Conservation (phyloP, 345 rosid species). For the Bruguiera parviflora region DNA sequence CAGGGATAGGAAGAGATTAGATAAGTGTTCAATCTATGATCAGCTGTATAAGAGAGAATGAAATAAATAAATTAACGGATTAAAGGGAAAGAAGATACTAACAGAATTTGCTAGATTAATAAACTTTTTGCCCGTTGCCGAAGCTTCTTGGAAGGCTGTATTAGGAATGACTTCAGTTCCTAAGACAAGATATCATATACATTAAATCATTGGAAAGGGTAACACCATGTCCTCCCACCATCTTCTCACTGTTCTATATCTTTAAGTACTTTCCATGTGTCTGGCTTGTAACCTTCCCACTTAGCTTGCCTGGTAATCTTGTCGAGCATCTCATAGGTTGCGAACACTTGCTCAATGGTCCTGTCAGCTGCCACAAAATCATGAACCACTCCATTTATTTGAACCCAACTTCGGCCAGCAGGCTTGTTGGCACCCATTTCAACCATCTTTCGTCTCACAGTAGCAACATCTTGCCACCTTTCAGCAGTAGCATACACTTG, state of each 20-base stretch:
- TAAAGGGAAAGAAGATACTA: no score
- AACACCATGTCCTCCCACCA: no score
- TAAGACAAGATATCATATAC: no score
- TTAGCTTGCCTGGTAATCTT: constrained; percentile 26
- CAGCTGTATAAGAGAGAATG: no score
- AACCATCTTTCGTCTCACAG: constrained; percentile 30
- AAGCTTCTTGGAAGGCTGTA: no score
- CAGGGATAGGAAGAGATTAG: no score
- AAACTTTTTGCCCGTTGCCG: no score
- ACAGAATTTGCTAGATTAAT: no score
- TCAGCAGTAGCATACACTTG: constrained; percentile 36
- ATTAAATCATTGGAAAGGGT: no score
- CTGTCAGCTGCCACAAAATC: constrained; percentile 25
- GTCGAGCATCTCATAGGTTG: constrained; percentile 30
- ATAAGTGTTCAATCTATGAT: no score
- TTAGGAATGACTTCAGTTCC: no score
- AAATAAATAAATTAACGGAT: no score
- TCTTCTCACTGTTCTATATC: background rate
- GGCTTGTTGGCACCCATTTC: constrained; percentile 33
- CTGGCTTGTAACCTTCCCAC: constrained; percentile 18
- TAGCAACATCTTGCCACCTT: constrained; percentile 45
- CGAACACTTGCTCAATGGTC: constrained; percentile 18
- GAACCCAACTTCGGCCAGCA: constrained; percentile 37
- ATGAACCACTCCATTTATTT: constrained; percentile 29
- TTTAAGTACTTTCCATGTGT: constrained; percentile 6